Percentiles rank a stretch among this genome's conserved stretches.
Evolutionary conservation across 1,284 basidiomycete genomes (phyloP).

Genomic region (Cerrena zonata): DNA sequence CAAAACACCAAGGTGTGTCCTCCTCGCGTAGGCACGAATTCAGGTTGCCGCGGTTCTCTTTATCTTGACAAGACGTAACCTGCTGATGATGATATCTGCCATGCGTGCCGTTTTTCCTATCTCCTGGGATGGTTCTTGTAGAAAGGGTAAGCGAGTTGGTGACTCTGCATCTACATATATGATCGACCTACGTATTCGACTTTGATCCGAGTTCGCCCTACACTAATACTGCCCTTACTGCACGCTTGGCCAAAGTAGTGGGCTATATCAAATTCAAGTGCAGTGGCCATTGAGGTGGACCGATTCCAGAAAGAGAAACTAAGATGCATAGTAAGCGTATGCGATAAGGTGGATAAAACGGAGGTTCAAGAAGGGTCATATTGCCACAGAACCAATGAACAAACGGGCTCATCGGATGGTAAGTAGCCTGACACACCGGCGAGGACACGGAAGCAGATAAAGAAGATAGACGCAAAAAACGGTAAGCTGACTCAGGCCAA

Average conservation of each 20-base stretch:
- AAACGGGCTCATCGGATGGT: not conserved
- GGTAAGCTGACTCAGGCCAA: not conserved
- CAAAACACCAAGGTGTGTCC: not conserved
- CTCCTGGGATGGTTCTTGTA: not conserved
- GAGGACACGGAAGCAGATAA: not conserved
- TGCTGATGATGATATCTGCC: not conserved
- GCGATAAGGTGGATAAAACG: not conserved
- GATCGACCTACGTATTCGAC: not conserved
- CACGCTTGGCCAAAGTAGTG: no score
- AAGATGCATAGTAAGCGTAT: not conserved
- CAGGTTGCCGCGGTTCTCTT: not conserved
- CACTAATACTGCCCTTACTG: no score
- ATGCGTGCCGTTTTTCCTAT: not conserved
- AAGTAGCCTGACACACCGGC: not conserved
- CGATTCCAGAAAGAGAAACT: not conserved
- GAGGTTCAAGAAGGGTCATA: not conserved
- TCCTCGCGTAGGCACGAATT: not conserved
- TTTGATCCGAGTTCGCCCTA: not conserved
- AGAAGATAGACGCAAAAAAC: not conserved
- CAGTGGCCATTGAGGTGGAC: no score
- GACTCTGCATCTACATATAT: not conserved
- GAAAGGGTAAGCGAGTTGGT: not conserved
- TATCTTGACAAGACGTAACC: not conserved
- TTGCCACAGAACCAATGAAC: no score
- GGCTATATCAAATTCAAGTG: no score